These are phyloP conservation scores for Hymenotorrendiella dingleyae DNA, from an alignment of 2,329 filamentous ascomycete genomes.

Conservation along the genomic window DNA sequence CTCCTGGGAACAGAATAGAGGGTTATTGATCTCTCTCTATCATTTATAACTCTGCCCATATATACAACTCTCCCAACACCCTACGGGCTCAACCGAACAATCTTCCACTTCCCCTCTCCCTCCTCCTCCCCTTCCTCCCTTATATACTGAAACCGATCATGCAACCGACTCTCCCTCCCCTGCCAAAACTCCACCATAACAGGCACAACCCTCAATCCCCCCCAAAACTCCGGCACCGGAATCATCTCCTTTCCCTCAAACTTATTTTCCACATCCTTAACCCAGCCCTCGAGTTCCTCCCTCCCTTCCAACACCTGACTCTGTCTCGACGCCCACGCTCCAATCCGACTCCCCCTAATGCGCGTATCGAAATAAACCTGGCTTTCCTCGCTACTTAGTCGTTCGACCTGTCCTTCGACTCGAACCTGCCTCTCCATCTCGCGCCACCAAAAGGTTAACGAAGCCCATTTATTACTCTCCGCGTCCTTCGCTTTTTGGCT, in stretches of 20 bases:
- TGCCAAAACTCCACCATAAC: slow-evolving; percentile 95
- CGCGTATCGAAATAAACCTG: slow-evolving; percentile 61
- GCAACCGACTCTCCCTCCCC: slow-evolving; percentile 79
- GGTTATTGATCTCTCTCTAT: too few relatives aligned
- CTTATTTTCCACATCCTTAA: slow-evolving; percentile 66
- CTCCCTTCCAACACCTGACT: slow-evolving; percentile 70
- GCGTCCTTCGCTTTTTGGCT: slow-evolving; percentile 65
- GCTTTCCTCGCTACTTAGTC: slow-evolving; percentile 65
- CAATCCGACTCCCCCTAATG: slow-evolving; percentile 75
- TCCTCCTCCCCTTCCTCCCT: slow-evolving; percentile 45
- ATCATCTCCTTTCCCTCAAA: slow-evolving; percentile 76
- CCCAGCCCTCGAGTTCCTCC: slow-evolving; percentile 67
- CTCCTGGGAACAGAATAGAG: too few relatives aligned
- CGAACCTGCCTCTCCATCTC: slow-evolving; percentile 82
- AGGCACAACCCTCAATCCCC: slow-evolving; percentile 78
- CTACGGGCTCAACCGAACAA: slow-evolving; percentile 70
- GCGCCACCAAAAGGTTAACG: slow-evolving; percentile 88
- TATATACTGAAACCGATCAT: slow-evolving; percentile 88
- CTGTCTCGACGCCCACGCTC: slow-evolving; percentile 91
- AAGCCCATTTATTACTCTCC: slow-evolving; percentile 67
- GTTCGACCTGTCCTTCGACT: slow-evolving; percentile 71
- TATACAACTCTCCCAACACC: too few relatives aligned
- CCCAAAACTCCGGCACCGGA: slow-evolving; percentile 91
- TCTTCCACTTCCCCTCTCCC: slow-evolving; percentile 50
- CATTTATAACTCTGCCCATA: too few relatives aligned